Base-by-base conservation (phyloP, 768 basidiomycete species). In the Leccinellum luteum region DNA sequence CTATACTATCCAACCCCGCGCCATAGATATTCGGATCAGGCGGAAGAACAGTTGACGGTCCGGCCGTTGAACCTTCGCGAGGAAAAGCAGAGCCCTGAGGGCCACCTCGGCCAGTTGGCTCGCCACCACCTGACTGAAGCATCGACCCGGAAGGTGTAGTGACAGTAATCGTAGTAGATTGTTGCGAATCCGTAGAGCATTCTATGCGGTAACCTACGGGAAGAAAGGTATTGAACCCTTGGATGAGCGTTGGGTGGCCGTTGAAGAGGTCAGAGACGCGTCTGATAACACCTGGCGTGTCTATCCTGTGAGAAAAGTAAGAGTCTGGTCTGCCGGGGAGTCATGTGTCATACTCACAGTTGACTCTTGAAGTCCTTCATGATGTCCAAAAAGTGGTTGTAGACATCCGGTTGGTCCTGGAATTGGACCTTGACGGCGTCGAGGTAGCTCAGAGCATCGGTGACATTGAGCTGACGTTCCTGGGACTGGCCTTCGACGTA, bases 181-280 rank as follows among this genome's bases (percentile, higher is more conserved):
- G 82, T n/a, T 81, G 76, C n/a, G 81, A 74, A 64, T 90, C 86
- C 31, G 75, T 76, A 14, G 81, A 81, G 63, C 86, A 88, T 63
- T 96, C 93, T 71, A 99, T 98, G 49, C 91, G 87, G 69, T 98
- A 99, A 15, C 96, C 96, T 21, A 84, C 81, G 3, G 96, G 96
- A 12, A 99, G 82, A 75, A 98, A 99, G 0, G 94, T 97, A 75
- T 98, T 98, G 81, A 99, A 99, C 10, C 95, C 95, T 73, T 96
- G 93, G 48, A 99, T 98, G 59, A 99, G 88, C 6, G 78, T 69
- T 0, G 92, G 92, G 66, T 97, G 93, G 2, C 92, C 92, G 55
- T 86, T 84, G 76, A 99, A 98, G 25, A 99, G 85, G 50, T 87
- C 83, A 1, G 95, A 96, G 28, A 98, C 96, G 52, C 95, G 92